These are phyloP conservation scores for Sphaerobolus stellatus DNA, from an alignment of 1,284 basidiomycete genomes.

Conservation along the genomic window DNA sequence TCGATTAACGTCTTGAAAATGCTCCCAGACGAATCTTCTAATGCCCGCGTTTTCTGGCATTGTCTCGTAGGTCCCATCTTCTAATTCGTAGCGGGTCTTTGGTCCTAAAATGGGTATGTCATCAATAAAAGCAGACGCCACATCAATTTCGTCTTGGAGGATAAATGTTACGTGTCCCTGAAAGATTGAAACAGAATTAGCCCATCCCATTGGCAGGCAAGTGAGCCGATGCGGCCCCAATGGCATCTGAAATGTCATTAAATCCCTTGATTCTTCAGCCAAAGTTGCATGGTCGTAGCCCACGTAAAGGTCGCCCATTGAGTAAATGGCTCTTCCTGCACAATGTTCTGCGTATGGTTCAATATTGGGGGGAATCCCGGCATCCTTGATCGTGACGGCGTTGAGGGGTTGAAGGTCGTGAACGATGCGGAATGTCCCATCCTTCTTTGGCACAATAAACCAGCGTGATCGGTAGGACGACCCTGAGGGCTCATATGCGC, in stretches of 20 bases:
- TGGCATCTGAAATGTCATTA: conserved; percentile 30
- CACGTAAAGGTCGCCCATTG: conserved; percentile 31
- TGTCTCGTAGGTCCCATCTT: not conserved
- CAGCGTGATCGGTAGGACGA: conserved; percentile 38
- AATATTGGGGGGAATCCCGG: conserved; percentile 13
- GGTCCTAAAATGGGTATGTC: conserved; percentile 8
- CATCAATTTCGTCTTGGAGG: conserved; percentile 37
- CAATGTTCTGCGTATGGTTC: conserved; percentile 24
- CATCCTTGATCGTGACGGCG: conserved; percentile 31
- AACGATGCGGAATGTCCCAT: conserved; percentile 30
- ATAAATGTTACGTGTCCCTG: conserved; percentile 36
- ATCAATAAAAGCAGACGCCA: too few species aligned
- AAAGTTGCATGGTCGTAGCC: conserved; percentile 29
- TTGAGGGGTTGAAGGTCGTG: conserved; percentile 34
- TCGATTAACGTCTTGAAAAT: conserved; percentile 28
- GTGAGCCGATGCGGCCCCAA: conserved; percentile 22
- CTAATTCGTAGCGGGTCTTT: conserved; percentile 7
- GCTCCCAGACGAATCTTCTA: conserved; percentile 35
- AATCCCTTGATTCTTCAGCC: conserved; percentile 27
- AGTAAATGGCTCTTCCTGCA: conserved; percentile 30
- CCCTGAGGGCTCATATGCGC: conserved; percentile 38
- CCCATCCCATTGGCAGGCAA: conserved; percentile 40
- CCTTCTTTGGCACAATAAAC: conserved; percentile 42
- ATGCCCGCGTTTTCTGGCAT: conserved; percentile 30
- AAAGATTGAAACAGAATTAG: conserved; percentile 38